Conservation (phyloP, 441 rosid genomes). For the Corymbia calophylla region DNA sequence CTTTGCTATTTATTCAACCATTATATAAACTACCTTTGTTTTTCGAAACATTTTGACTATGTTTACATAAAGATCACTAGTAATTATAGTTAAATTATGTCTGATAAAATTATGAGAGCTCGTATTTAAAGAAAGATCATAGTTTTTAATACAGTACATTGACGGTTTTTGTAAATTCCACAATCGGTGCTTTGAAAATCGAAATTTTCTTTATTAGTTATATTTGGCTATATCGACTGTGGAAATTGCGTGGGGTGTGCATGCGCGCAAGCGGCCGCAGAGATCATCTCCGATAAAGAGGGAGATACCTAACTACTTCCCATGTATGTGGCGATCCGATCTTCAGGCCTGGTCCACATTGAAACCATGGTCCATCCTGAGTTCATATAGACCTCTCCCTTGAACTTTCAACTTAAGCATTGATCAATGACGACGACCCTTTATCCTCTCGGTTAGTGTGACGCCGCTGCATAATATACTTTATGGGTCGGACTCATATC, state of each 20-base stretch:
- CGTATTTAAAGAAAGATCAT: too few relatives aligned
- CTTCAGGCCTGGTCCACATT: too few relatives aligned
- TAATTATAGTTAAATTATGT: background rate
- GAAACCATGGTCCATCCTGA: too few relatives aligned
- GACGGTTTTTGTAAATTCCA: background rate
- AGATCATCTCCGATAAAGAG: background rate
- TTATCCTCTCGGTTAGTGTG: background rate
- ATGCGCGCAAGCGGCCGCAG: background rate
- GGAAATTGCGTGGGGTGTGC: background rate
- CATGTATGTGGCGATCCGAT: too few relatives aligned
- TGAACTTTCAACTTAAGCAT: background rate
- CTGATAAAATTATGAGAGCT: background rate
- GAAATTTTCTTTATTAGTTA: background rate
- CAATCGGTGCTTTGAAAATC: too few relatives aligned
- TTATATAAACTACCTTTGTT: background rate
- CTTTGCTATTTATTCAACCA: rapidly evolving
- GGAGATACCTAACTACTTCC: background rate
- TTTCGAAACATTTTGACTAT: background rate
- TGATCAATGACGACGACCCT: background rate
- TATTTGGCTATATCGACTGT: background rate
- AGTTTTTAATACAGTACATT: background rate
- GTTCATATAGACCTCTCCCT: background rate
- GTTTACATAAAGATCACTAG: background rate
- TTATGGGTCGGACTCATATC: background rate
- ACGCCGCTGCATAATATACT: background rate